Evolutionary conservation across 306 rosid species (phyloP), one percentile per base, ranked within the genome.

Genomic region (Argentina anserina): DNA sequence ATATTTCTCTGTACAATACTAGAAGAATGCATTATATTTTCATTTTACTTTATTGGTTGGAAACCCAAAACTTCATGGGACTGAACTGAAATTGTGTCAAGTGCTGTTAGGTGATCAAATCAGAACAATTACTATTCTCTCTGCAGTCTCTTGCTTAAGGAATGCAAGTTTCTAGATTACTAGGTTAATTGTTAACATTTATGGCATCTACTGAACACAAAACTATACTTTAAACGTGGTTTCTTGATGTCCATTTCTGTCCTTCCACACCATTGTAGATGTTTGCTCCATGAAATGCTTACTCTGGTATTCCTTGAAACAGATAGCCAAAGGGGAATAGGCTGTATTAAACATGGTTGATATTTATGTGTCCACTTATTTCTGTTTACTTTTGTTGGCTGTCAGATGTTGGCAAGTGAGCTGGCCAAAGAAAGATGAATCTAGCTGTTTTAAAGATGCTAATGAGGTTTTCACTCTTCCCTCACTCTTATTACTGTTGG

Each of bases 361-460:
- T 58, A 3, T 2, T 34, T 50, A 53, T 63, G 43, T 55, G 26
- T 72, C 34, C 3, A 23, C 43, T 41, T 70, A 50, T 40, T 23
- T 65, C 40, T 41, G 52, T 65, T 65, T 2, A 2, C 31, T 69
- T 31, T 17, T 50, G 9, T 59, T 26, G 65, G 56, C 15, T 60
- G 64, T 69, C 72, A 85, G 89, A 76, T 85, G 89, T 69, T 77
- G 85, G 85, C 80, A 69, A 76, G 89, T 85, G 71, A 56, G 55
- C 25, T 85, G 87, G 85, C 89, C 87, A 12, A 71, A 82, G 78
- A 85, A 78, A 82, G 78, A 82, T 15, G 80, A 80, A 10, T 29
- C 9, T 72, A 53, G 79, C 62, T 70, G 42, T 76, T 85, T 67
- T 73, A 82, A 85, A 80, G 89, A 85, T 75, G 89, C 89, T 55